These are phyloP conservation scores for Xylariales sp. DNA, from an alignment of 2,329 filamentous ascomycete genomes.

Conservation along the genomic window DNA sequence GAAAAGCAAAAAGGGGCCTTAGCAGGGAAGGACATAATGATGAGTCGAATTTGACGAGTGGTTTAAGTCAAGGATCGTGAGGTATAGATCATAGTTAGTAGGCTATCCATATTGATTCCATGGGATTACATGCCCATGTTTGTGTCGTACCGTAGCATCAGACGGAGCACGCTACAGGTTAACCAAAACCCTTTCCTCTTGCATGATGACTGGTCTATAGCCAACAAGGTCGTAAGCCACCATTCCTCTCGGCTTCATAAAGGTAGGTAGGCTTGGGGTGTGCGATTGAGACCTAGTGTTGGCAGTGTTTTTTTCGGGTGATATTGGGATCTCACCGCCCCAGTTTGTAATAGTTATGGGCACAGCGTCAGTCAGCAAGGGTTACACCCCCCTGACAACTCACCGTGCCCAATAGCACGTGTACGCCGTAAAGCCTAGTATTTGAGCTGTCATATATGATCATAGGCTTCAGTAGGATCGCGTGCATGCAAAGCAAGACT, in stretches of 20 bases:
- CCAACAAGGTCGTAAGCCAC: neutral
- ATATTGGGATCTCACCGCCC: neutral
- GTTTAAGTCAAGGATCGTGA: conserved; percentile 2
- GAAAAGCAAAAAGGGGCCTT: conserved; percentile 4
- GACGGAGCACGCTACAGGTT: neutral
- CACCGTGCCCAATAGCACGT: conserved; percentile 2
- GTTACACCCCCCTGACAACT: neutral
- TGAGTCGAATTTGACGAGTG: neutral
- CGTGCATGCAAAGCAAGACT: conserved; percentile 14
- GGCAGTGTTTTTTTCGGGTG: neutral
- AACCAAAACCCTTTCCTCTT: neutral
- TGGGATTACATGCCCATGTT: neutral
- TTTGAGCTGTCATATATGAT: conserved; percentile 20
- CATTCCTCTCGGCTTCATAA: neutral
- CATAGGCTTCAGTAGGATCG: neutral
- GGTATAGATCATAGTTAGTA: neutral
- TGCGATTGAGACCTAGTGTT: neutral
- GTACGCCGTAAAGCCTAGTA: neutral
- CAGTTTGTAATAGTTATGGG: neutral
- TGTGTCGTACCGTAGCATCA: conserved; percentile 1
- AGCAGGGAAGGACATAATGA: neutral
- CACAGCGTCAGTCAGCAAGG: neutral
- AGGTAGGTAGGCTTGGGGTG: neutral
- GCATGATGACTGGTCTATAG: neutral
- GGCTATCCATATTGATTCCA: neutral